These are phyloP conservation scores for Suillus variegatus DNA, from an alignment of 768 basidiomycete species.

Conservation along the genomic window DNA sequence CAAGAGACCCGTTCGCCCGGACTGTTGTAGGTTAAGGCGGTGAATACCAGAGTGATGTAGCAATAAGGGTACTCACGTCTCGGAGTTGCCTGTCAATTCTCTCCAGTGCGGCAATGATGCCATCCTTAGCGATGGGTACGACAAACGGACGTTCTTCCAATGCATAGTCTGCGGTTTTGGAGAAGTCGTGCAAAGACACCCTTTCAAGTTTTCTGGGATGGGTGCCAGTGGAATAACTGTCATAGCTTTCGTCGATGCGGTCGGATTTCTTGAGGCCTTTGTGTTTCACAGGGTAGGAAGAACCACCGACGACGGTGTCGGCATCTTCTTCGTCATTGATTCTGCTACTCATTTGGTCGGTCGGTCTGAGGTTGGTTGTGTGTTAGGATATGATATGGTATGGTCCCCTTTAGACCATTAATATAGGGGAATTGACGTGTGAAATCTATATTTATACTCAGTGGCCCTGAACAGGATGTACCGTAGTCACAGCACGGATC, in stretches of 20 bases:
- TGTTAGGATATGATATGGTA: background rate
- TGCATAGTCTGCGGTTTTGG: constrained; percentile 48
- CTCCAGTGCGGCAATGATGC: constrained; percentile 67
- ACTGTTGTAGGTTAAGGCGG: constrained; percentile 35
- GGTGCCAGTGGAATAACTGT: constrained; percentile 9
- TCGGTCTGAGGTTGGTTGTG: background rate
- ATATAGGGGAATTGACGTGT: too few relatives aligned
- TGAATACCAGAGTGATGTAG: background rate
- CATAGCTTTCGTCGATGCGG: constrained; percentile 19
- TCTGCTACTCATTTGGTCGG: constrained; percentile 30
- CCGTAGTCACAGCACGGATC: too few relatives aligned
- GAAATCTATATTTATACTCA: too few relatives aligned
- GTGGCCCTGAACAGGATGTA: too few relatives aligned
- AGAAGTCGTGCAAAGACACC: constrained; percentile 39
- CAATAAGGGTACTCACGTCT: constrained; percentile 38
- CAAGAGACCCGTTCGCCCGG: constrained; percentile 55
- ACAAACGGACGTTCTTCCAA: constrained; percentile 69
- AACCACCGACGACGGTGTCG: constrained; percentile 47
- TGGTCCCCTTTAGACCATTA: background rate
- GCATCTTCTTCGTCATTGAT: constrained; percentile 37
- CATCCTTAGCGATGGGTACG: constrained; percentile 65
- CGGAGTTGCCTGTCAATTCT: constrained; percentile 66
- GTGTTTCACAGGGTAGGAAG: constrained; percentile 24
- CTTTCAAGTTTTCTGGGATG: constrained; percentile 13
- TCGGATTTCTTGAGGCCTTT: constrained; percentile 23